A percentile compares a stretch with the other conserved stretches of the same genome.
phyloP scores from a whole-genome alignment of 805 yeast species.

The Ogataea allantospora region DNA sequence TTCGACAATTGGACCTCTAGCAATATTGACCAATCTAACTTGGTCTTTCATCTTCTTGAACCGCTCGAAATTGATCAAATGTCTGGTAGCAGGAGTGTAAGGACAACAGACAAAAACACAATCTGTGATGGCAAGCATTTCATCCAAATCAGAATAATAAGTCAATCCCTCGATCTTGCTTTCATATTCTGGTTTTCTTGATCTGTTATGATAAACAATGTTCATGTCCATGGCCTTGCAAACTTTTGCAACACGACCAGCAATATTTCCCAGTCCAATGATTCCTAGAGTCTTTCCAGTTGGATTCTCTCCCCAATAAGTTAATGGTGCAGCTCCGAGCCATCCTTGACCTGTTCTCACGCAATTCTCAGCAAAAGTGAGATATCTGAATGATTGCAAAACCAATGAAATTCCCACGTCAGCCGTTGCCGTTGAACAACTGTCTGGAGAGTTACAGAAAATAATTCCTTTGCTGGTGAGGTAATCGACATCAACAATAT shows the following conservation, averaged over 20 bases:
- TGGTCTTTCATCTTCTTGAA: constrained; percentile 29
- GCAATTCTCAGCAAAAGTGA: constrained; percentile 39
- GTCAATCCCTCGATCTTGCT: constrained; percentile 33
- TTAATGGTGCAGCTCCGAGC: constrained; percentile 31
- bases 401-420: constrained; percentile 38
- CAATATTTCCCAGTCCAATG: constrained; percentile 49
- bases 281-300: constrained; percentile 44
- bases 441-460: constrained; percentile 40
- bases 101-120: constrained; percentile 41
- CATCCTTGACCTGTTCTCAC: constrained; percentile 33
- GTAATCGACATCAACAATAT: constrained; percentile 38
- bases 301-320: constrained; percentile 40
- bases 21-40: constrained; percentile 37
- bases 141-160: constrained; percentile 26
- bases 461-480: constrained; percentile 33
- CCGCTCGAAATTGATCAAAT: constrained; percentile 35
- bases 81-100: constrained; percentile 37
- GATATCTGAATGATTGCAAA: constrained; percentile 35
- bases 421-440: constrained; percentile 40
- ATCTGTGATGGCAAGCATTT: constrained; percentile 30
- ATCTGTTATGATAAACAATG: constrained; percentile 41
- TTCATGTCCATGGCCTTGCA: constrained; percentile 45
- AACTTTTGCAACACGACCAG: constrained; percentile 40
- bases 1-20: constrained; percentile 41
- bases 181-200: constrained; percentile 32